Conservation (phyloP, 495 filamentous ascomycete genomes). For the Aspergillus kassunensis region DNA sequence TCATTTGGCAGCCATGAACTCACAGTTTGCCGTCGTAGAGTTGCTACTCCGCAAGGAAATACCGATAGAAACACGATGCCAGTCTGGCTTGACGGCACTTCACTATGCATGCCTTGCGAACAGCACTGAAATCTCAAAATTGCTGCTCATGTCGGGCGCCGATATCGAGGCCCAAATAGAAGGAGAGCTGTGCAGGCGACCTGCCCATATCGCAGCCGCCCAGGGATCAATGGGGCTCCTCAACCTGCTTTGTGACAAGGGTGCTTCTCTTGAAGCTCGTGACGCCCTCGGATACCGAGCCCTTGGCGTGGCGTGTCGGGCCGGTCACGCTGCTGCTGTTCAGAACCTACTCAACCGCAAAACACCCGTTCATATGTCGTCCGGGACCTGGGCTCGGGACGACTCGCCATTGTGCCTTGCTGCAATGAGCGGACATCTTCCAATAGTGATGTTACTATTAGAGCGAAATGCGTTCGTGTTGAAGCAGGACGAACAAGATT, state of each 20-base stretch:
- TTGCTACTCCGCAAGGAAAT: conserved; percentile 30
- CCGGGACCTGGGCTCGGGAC: conserved; percentile 26
- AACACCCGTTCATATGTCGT: conserved; percentile 28
- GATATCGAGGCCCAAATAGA: conserved; percentile 34
- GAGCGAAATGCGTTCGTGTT: conserved; percentile 32
- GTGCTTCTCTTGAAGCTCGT: conserved; percentile 36
- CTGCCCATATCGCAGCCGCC: conserved; percentile 38
- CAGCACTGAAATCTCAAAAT: conserved; percentile 30
- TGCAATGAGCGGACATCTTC: conserved; percentile 35
- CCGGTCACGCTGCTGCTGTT: conserved; percentile 35
- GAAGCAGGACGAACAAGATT: conserved; percentile 39
- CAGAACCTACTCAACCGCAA: conserved; percentile 35
- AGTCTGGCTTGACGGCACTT: conserved; percentile 29
- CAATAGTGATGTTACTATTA: conserved; percentile 35
- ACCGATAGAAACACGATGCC: conserved; percentile 28
- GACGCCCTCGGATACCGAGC: conserved; percentile 37
- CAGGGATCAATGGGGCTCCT: conserved; percentile 30
- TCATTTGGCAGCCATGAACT: conserved; percentile 39
- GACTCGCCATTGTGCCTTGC: conserved; percentile 43
- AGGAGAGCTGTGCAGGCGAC: conserved; percentile 24
- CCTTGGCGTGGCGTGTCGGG: conserved; percentile 32
- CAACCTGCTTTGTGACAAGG: conserved; percentile 35
- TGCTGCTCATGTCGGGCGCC: conserved; percentile 39
- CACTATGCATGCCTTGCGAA: conserved; percentile 44
- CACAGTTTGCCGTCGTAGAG: conserved; percentile 39